A percentile compares a stretch with the other conserved stretches of the same genome.
Evolutionary conservation across 225 moss, liverwort and hornwort genomes (phyloP).

Genomic region (Ulota crispa): DNA sequence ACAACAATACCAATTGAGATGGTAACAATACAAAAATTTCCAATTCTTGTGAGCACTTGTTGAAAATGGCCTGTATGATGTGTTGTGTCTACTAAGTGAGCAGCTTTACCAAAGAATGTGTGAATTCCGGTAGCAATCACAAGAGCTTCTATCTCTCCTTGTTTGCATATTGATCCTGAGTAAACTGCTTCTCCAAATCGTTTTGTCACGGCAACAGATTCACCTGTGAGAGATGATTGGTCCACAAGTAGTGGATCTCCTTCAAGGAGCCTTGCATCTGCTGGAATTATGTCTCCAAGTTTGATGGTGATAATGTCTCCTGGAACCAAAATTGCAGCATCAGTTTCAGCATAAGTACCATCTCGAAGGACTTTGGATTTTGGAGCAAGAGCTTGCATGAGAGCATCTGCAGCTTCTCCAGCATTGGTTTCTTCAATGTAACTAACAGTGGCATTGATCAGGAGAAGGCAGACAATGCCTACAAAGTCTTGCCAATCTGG

Average conservation of each 20-base stretch:
- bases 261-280: constrained; percentile 45
- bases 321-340: constrained; percentile 43
- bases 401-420: constrained; percentile 43
- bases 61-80: constrained; percentile 73
- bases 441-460: constrained; percentile 39
- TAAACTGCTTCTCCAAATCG: constrained; percentile 54
- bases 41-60: constrained; percentile 67
- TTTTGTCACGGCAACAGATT: constrained; percentile 53
- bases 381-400: constrained; percentile 43
- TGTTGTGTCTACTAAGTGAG: constrained; percentile 72
- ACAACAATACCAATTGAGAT: constrained; percentile 51
- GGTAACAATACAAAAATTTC: constrained; percentile 70
- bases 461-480: constrained; percentile 31
- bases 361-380: constrained; percentile 42
- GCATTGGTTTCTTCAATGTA: constrained; percentile 55
- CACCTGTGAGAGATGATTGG: constrained; percentile 47
- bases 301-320: constrained; percentile 47
- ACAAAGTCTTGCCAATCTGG: constrained; percentile 57
- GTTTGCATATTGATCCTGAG: constrained; percentile 79
- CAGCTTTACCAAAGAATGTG: constrained; percentile 83
- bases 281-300: constrained; percentile 46
- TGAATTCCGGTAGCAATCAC: constrained; percentile 73
- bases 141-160: constrained; percentile 76
- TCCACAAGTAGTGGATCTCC: constrained; percentile 41
- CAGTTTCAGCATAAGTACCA: constrained; percentile 27